Conservation (phyloP, 768 basidiomycete genomes). For the Trametes elegans region DNA sequence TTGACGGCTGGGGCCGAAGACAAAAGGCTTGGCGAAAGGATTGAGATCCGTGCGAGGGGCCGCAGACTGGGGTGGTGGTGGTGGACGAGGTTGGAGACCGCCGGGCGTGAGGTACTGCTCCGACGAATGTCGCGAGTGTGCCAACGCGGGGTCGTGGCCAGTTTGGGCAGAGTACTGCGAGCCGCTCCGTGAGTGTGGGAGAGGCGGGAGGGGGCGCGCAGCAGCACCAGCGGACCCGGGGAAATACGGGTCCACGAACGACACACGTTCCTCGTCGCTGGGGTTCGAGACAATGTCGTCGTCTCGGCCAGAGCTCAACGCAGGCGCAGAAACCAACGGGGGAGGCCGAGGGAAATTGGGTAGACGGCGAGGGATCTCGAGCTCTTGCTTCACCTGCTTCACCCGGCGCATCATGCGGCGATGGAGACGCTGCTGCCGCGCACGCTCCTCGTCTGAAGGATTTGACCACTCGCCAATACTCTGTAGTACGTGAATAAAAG, state of each 20-base stretch:
- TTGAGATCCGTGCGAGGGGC: conserved; percentile 46
- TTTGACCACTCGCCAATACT: conserved; percentile 90
- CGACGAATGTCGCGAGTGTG: conserved; percentile 56
- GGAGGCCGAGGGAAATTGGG: conserved; percentile 84
- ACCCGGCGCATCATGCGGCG: conserved; percentile 56
- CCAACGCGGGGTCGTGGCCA: conserved; percentile 55
- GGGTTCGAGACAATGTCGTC: conserved; percentile 85
- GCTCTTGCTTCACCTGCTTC: conserved; percentile 38
- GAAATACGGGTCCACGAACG: conserved; percentile 15
- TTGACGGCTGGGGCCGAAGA: conserved; percentile 54
- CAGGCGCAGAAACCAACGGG: conserved; percentile 32
- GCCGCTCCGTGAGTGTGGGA: conserved; percentile 62
- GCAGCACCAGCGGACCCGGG: conserved; percentile 42
- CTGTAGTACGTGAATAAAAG: conserved; percentile 39
- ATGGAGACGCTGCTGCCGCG: conserved; percentile 62
- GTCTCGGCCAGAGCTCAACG: conserved; percentile 25
- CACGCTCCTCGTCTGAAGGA: conserved; percentile 86
- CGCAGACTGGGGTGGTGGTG: conserved; percentile 10
- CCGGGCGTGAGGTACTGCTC: conserved; percentile 39
- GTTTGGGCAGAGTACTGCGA: conserved; percentile 54
- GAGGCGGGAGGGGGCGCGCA: conserved; percentile 53
- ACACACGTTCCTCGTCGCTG: conserved; percentile 62
- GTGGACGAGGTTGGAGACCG: conserved; percentile 21
- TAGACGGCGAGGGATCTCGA: conserved; percentile 64
- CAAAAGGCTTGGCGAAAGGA: conserved; percentile 81